Evolutionary conservation across 2,329 filamentous ascomycete genomes (phyloP), one percentile per base, ranked within the genome.

Genomic region (Colletotrichum scovillei): DNA sequence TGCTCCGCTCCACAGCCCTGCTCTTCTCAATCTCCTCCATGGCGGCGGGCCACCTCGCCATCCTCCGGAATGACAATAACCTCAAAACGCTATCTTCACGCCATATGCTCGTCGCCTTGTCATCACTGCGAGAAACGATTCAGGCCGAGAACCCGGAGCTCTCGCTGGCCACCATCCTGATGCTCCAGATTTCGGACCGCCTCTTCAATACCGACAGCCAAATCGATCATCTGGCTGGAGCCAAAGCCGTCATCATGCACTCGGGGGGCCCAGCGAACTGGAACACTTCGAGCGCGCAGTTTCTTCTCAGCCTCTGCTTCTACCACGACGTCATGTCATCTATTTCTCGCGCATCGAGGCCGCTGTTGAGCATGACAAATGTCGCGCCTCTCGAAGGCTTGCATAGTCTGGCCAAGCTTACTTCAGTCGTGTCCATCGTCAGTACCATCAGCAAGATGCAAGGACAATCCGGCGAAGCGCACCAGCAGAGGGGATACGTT

Each of bases 301-400:
- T 81, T 68, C 78, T 81, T 4, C 75, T 80, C 4, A 77, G 77
- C 62, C 52, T 81, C 3, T 81, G 78, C 68, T 78, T 76, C 52
- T 80, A 81, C 55, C 78, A 81, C 66, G 80, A 81, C 64, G 76
- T 80, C 9, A 69, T 80, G 26, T 77, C 77, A 3, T 81, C 80
- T 2, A 77, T 81, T 24, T 79, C 80, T 2, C 73, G 77, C 19
- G 75, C 77, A 2, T 72, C 76, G 1, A 75, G 72, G 16, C 80
- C 79, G 0, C 65, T 81, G 14, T 73, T 81, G 11, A 76, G 76
- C 56, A 77, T 79, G 38, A 70, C 62, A 1, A 35, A 76, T 14
- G 74, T 72, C 26, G 66, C 72, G 1, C 75, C 78, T 1, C 66
- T 79, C n/a, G 76, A 76, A 19, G 76, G 77, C 5, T 56, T 77